Evolutionary conservation across 257 asterid species (phyloP).

Genomic region (Orobanche coerulescens): DNA sequence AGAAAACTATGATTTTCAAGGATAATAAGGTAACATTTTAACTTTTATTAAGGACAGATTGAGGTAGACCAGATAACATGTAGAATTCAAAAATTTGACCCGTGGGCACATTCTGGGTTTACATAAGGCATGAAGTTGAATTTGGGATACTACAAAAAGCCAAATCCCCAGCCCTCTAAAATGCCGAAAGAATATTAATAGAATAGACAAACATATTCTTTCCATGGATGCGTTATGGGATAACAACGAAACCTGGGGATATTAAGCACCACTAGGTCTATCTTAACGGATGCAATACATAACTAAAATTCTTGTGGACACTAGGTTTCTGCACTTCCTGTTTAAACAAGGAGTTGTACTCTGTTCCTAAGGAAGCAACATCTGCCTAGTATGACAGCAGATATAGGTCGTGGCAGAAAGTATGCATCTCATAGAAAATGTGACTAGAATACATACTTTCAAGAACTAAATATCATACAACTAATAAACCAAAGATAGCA

Average conservation of each 20-base stretch:
- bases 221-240: conserved; percentile 1
- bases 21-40: neutral
- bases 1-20: conserved; percentile 10
- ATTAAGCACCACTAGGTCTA: neutral
- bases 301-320: neutral
- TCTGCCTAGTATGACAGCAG: neutral
- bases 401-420: neutral
- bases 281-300: neutral
- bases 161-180: neutral
- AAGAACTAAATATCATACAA: neutral
- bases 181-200: neutral
- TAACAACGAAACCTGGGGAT: neutral
- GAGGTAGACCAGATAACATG: neutral
- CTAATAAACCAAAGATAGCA: neutral
- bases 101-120: conserved; percentile 13
- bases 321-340: neutral
- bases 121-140: conserved; percentile 12
- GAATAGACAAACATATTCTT: too few relatives aligned
- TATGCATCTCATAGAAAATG: neutral
- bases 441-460: neutral
- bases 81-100: neutral
- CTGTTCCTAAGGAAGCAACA: neutral
- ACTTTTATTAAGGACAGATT: neutral
- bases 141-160: neutral
- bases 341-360: neutral